Base-by-base conservation (phyloP, 1,284 basidiomycete species). In the Phylloporus sp. region DNA sequence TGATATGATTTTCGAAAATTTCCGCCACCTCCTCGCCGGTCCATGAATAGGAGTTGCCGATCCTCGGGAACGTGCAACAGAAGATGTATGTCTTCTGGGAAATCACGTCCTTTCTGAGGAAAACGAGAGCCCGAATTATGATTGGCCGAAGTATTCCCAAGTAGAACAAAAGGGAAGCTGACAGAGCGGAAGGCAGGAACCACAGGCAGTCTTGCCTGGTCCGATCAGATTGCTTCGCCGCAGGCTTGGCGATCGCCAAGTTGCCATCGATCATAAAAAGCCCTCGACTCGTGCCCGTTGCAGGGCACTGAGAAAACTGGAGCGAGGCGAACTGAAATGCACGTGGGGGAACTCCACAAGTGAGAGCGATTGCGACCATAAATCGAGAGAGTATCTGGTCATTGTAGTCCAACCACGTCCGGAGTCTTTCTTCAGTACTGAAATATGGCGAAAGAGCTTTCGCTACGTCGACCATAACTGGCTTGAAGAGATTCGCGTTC, bases 211-310 rank as follows among this genome's bases (percentile, higher is more conserved):
- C 25, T 29, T 68, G 49, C 32, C 20, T 17, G 27, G 25, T 37
- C 32, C n/a, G 10, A 1, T 39, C n/a, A 20, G 23, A 25, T 6
- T 64, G 62, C 12, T 69, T 68, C 11, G 66, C 55, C 15, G 14
- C 27, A n/a, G 66, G 66, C 27, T 62, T 69, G 1, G 43, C 66
- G 11, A 69, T 68, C 17, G 66, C 62, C 0, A 69, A 27, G 47
- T 7, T 8, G 4, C 65, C 64, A 25, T 62, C 56, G 12, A 68
- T 68, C 56, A 68, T 29, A 23, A 68, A 68, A 3, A 68, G 14
- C 10, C 65, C 60, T 1, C 37, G 37, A 41, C 37, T 58, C 4
- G 53, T 23, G 23, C 53, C 37, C 7, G 39, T 65, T 52, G 35
- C 29, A 5, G 3, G 2, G 17, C 56, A 68, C 23, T 10, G 45